These are phyloP conservation scores for Ballota nigra DNA, from an alignment of 257 asterid genomes.

Conservation along the genomic window DNA sequence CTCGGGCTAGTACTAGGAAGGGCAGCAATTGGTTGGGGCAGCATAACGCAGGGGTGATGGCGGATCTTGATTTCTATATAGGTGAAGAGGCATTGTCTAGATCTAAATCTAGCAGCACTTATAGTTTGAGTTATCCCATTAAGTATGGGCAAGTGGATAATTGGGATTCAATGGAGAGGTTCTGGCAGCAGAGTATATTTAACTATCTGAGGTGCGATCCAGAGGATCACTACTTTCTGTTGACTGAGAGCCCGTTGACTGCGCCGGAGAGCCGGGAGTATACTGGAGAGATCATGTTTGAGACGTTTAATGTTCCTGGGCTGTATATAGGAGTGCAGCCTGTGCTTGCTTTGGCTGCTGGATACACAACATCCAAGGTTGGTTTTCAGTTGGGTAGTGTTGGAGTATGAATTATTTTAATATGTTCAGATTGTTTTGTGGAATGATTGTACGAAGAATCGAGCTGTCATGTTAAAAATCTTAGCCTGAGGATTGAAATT, in stretches of 20 bases:
- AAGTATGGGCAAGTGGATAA: constrained; percentile 88
- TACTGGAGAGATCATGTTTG: constrained; percentile 98
- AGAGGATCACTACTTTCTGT: constrained; percentile 88
- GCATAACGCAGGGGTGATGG: constrained; percentile 95
- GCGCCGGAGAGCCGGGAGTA: constrained; percentile 96
- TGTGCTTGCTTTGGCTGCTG: constrained; percentile 98
- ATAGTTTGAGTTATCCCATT: constrained; percentile 78
- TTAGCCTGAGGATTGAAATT: background rate
- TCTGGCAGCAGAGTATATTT: constrained; percentile 96
- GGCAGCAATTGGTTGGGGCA: constrained; percentile 76
- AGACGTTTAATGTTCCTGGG: constrained; percentile 95
- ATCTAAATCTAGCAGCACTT: constrained; percentile 67
- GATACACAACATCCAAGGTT: constrained; percentile 96
- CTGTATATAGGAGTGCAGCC: constrained; percentile 97
- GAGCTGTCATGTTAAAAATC: background rate
- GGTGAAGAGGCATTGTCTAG: constrained; percentile 88
- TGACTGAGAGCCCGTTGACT: constrained; percentile 95
- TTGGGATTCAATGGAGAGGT: constrained; percentile 98
- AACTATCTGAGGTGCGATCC: constrained; percentile 92
- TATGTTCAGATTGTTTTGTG: constrained; percentile 11
- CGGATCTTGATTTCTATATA: constrained; percentile 90
- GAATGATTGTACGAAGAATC: constrained; percentile 5
- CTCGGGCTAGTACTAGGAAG: constrained; percentile 53
- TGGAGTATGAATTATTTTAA: background rate
- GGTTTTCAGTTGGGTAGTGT: constrained; percentile 23